A percentile compares a stretch with the other conserved stretches of the same genome.
phyloP scores from a whole-genome alignment of 192 early-diverging fungal species.

The Coemansia sp. region DNA sequence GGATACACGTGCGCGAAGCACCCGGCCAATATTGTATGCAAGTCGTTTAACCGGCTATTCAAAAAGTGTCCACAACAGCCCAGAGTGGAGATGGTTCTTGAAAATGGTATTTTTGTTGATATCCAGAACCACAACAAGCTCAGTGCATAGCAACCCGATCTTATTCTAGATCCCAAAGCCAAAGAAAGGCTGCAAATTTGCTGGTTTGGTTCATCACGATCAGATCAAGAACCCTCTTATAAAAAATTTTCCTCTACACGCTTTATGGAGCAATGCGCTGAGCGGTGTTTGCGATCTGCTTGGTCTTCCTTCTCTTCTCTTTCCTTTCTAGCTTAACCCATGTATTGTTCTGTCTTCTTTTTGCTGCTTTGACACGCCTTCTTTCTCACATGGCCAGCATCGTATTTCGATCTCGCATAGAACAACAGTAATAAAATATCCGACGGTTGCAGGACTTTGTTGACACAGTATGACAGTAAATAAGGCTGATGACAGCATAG shows the following conservation, averaged over 20 bases:
- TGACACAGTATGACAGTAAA: slow-evolving; percentile 5
- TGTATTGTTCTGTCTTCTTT: neutral
- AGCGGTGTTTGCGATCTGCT: too few relatives aligned
- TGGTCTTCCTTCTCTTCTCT: neutral
- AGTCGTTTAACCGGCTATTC: slow-evolving; percentile 45
- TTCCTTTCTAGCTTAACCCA: neutral
- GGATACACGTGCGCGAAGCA: slow-evolving; percentile 38
- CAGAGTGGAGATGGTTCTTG: slow-evolving; percentile 41
- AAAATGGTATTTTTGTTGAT: slow-evolving; percentile 22
- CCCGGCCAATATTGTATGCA: slow-evolving; percentile 27
- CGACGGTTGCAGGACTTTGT: too few relatives aligned
- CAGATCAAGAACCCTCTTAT: neutral
- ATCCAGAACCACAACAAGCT: slow-evolving; percentile 17
- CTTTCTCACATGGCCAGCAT: neutral
- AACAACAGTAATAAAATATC: too few relatives aligned
- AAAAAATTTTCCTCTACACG: neutral
- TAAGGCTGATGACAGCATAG: slow-evolving; percentile 8
- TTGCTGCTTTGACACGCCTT: neutral
- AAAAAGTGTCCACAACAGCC: slow-evolving; percentile 40
- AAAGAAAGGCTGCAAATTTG: neutral
- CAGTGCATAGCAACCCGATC: slow-evolving; percentile 7
- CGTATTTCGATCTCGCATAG: too few relatives aligned
- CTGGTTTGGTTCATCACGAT: neutral
- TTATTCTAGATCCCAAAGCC: neutral
- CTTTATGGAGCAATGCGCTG: neutral